Conservation (phyloP, 176 grass and related monocot species). For the Areca catechu region DNA sequence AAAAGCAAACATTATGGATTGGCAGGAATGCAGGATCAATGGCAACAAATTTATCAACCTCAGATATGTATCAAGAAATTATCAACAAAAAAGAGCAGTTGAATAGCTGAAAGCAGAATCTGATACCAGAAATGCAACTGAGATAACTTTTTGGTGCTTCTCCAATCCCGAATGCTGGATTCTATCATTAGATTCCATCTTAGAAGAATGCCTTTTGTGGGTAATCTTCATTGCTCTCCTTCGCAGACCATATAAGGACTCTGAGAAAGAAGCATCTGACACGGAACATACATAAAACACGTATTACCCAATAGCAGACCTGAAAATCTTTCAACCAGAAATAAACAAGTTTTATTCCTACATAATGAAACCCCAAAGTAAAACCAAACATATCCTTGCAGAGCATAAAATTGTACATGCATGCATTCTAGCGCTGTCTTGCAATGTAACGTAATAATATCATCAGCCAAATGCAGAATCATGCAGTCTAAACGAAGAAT, state of each 20-base stretch:
- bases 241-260: conserved; percentile 91
- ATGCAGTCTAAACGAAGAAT: too few relatives aligned
- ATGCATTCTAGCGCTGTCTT: too few relatives aligned
- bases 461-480: too few relatives aligned
- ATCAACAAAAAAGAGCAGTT: conserved; percentile 6
- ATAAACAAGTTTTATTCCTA: too few relatives aligned
- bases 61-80: not conserved
- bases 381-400: too few relatives aligned
- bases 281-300: not conserved
- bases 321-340: too few relatives aligned
- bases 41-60: too few relatives aligned
- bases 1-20: too few relatives aligned
- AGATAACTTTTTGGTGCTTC: conserved; percentile 80
- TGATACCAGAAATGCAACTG: conserved; percentile 83
- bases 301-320: not conserved
- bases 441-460: too few relatives aligned
- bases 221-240: conserved; percentile 61
- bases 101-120: conserved; percentile 18
- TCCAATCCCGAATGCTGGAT: conserved; percentile 48
- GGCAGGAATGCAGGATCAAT: too few relatives aligned
- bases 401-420: too few relatives aligned
- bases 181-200: conserved; percentile 48
- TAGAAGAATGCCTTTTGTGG: conserved; percentile 28
- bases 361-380: too few relatives aligned
- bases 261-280: conserved; percentile 96